Evolutionary conservation across 352 stramenopile species (phyloP), one percentile per base, ranked within the genome.

Genomic region (Globisporangium middletonii): DNA sequence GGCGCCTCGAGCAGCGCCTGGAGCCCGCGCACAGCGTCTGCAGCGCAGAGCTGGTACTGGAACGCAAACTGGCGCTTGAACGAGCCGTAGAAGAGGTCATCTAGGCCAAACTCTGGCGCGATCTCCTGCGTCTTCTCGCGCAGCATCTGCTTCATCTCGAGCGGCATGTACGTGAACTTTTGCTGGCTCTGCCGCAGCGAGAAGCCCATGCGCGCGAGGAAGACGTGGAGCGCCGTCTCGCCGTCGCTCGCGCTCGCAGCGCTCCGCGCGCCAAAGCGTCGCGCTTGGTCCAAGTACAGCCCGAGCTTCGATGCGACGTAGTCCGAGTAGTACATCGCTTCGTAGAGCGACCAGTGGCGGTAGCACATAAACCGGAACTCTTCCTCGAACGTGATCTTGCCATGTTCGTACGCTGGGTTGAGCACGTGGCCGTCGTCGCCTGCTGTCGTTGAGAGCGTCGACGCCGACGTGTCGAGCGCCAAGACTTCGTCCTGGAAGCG

Each of bases 361-460:
- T 99, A 88, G 50, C 98, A 92, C 84, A 98, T 98, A 81, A 99
- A 99, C 28, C 92, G 83, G 64, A 96, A 98, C 66, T 98, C 94
- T 59, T 95, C 82, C 57, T 96, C 88, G 63, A 92, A 95, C 9
- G 68, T 70, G 58, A 97, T 96, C 54, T 87, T 87, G 6, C 88
- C 89, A 53, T 90, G 77, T 18, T 89, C 72, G 44, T 88, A 87
- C 8, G 76, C 78, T 0, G 81, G 81, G 51, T 89, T 84, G 15
- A 59, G 13, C 16, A 66, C 63, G 27, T 46, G 37, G 4, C 48
- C 47, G 12, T 71, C 55, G 4, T 55, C 67, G 55, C 27, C 69
- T 53, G 33, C 75, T 57, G 56, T 77, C n/a, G 44, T 47, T n/a
- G 53, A 64, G 13, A 68, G 87, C 27, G 66, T 72, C 3, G 68